phyloP scores from a whole-genome alignment of 163 green algal genomes.

The Scenedesmus sp. region DNA sequence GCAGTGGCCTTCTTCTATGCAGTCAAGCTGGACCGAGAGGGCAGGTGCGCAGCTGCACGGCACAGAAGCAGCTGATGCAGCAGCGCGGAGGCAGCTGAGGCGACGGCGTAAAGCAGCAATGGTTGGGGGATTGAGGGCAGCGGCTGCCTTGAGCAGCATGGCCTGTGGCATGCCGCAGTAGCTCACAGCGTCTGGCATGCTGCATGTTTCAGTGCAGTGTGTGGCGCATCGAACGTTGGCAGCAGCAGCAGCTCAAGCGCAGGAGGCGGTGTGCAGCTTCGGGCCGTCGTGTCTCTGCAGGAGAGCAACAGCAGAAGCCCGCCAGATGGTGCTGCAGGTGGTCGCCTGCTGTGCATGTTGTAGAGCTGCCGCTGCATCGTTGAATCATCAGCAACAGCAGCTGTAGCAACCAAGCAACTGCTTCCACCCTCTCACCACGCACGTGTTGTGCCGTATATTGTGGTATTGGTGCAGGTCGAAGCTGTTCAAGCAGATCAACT shows the following conservation, averaged over 20 bases:
- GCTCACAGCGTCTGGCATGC: not conserved
- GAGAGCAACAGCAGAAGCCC: not conserved
- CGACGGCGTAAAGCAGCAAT: too few relatives aligned
- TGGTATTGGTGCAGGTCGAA: conserved; percentile 21
- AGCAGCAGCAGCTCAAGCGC: conserved; percentile 6
- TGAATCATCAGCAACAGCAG: too few relatives aligned
- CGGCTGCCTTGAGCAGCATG: too few relatives aligned
- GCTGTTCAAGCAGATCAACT: conserved; percentile 89
- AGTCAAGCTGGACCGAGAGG: conserved; percentile 81
- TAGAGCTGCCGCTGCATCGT: too few relatives aligned
- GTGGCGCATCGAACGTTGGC: not conserved
- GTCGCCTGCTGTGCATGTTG: not conserved
- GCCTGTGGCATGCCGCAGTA: not conserved
- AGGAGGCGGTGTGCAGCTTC: not conserved
- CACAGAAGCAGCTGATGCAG: not conserved
- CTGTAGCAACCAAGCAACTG: not conserved
- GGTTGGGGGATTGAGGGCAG: too few relatives aligned
- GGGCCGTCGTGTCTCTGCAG: not conserved
- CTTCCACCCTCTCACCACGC: not conserved
- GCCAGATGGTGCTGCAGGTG: not conserved
- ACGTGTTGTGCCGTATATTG: not conserved
- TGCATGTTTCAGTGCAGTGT: not conserved
- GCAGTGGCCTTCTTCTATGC: conserved; percentile 86
- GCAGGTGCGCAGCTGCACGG: conserved; percentile 45
- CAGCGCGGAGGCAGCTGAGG: not conserved